Conservation (phyloP, 768 basidiomycete species). For the Termitomyces sp. region DNA sequence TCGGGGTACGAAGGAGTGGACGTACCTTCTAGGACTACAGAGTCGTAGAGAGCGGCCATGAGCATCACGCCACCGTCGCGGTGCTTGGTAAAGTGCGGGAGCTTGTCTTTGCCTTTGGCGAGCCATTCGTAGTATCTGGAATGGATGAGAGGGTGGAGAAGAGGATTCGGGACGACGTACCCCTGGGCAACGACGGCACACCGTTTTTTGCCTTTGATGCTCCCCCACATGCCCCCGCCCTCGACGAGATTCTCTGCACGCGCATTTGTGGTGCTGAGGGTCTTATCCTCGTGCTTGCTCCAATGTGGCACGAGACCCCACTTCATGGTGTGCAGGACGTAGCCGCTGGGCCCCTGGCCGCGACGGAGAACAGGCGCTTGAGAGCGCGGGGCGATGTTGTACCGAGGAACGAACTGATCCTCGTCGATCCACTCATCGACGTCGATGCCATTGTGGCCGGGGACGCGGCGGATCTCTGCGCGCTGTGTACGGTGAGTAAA, state of each 20-base stretch:
- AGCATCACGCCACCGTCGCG: conserved; percentile 67
- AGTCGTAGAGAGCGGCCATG: conserved; percentile 87
- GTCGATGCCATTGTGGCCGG: conserved; percentile 38
- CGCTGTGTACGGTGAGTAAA: conserved; percentile 23
- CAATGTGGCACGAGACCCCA: conserved; percentile 91
- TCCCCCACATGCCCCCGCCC: conserved; percentile 81
- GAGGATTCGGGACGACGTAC: conserved; percentile 11
- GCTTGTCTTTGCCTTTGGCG: conserved; percentile 71
- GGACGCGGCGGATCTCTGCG: conserved; percentile 39
- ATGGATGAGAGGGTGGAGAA: not conserved
- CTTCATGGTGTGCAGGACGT: conserved; percentile 77
- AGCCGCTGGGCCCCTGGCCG: conserved; percentile 20
- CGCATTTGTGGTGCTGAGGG: conserved; percentile 86
- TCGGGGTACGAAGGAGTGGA: not conserved
- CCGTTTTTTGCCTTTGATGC: conserved; percentile 75
- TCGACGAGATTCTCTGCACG: conserved; percentile 77
- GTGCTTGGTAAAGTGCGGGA: conserved; percentile 80
- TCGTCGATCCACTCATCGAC: conserved; percentile 60
- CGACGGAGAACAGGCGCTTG: conserved; percentile 72
- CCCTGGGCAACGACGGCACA: conserved; percentile 85
- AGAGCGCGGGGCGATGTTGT: conserved; percentile 83
- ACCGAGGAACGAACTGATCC: conserved; percentile 58
- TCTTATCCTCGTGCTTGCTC: conserved; percentile 69
- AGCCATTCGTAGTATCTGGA: conserved; percentile 93
- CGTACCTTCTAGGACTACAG: conserved; percentile 58